Evolutionary conservation across 2,329 filamentous ascomycete genomes (phyloP).

Genomic region (Pseudogymnoascus sp.): DNA sequence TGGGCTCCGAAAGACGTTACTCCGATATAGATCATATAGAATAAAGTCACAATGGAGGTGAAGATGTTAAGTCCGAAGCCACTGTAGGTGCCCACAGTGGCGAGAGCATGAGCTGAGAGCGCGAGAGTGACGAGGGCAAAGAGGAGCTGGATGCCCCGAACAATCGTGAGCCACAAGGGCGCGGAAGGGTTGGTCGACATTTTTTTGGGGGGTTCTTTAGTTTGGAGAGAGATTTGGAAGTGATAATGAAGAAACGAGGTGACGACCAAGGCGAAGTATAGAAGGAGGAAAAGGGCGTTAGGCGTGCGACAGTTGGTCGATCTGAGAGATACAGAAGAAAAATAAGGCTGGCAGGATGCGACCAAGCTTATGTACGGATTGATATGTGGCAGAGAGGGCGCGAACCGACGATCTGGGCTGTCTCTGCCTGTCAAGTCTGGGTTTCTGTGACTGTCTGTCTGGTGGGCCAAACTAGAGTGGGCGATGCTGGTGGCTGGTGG

Average conservation of each 20-base stretch:
- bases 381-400: not conserved
- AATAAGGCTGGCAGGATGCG: not conserved
- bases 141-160: not conserved
- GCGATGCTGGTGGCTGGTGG: slow-evolving; percentile 6
- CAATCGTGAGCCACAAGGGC: not conserved
- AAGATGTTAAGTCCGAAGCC: not conserved
- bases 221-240: not conserved
- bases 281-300: not conserved
- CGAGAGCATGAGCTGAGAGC: not conserved
- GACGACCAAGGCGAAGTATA: not conserved
- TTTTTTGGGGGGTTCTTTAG: not conserved
- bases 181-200: not conserved
- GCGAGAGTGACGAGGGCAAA: not conserved
- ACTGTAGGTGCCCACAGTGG: not conserved
- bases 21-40: not conserved
- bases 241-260: not conserved
- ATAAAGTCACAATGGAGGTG: not conserved
- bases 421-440: not conserved
- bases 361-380: not conserved
- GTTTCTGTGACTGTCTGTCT: not conserved
- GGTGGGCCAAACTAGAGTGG: not conserved
- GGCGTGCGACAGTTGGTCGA: slow-evolving; percentile 2
- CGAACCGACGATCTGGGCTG: not conserved
- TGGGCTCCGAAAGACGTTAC: not conserved
- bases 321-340: not conserved